Base-by-base conservation (phyloP, 2,329 filamentous ascomycete species). In the Sclerotinia nivalis region DNA sequence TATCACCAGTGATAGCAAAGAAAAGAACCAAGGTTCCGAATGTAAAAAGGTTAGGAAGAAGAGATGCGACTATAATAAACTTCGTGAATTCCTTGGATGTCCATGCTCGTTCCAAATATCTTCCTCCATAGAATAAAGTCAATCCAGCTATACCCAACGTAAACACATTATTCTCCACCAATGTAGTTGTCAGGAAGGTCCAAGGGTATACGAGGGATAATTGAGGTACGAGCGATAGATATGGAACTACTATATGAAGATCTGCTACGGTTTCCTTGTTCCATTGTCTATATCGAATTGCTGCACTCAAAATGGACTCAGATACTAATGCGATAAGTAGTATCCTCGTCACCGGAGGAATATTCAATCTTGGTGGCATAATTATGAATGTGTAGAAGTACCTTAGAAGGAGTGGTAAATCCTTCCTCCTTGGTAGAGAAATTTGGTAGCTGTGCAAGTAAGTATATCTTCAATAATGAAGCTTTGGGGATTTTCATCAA, bases 31-130 rank as follows among this genome's bases (percentile, higher is more conserved):
- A 91, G 73, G 91, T 83, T 40, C 88, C 82, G 78, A 96, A 93
- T 70, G 89, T 89, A 71, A 93, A 77, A 25, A 91, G 74, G 80
- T 97, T 98, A 47, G 96, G 93, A 69, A 97, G 85, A 77, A 97
- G 80, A 20, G 92, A 85, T 62, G 91, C 87, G 73, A 97, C 85
- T 22, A 92, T 83, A 61, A 97, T 84, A 80, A 97, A 97, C 81
- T 97, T 97, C 77, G 89, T 93, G 79, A 97, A 93, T 80, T 98
- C 95, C 70, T 87, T 88, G 37, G 93, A 95, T 45, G 93, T 94
- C 96, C 95, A 99, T 47, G 96, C 95, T 77, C 96, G 87, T 85
- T 99, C 96, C 31, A 99, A 87, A 80, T 99, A 99, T 76, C 93
- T 89, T 13, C 96, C 96, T 69, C 95, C 95, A 82, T 97, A 93